A percentile compares a stretch with the other conserved stretches of the same genome.
Evolutionary conservation across 1,284 basidiomycete genomes (phyloP).

Genomic region (Leccinum colubrinum): DNA sequence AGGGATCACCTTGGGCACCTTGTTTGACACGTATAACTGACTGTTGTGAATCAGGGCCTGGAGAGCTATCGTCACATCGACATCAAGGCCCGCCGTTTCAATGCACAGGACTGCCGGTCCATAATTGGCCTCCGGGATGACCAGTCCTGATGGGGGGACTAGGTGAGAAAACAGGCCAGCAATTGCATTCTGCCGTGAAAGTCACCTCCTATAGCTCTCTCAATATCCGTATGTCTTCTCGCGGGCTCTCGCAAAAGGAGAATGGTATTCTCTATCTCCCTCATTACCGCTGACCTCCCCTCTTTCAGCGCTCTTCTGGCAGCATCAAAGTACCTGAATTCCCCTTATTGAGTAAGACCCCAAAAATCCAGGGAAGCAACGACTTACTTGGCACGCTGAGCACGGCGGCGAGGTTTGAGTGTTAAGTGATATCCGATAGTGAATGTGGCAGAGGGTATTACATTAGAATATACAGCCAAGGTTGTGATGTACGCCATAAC

Average conservation of each 20-base stretch:
- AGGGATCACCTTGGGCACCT: constrained; percentile 56
- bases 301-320: constrained; percentile 53
- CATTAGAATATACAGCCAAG: constrained; percentile 42
- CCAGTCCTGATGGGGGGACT: constrained; percentile 46
- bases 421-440: constrained; percentile 48
- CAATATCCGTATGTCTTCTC: constrained; percentile 42
- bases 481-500: constrained; percentile 25
- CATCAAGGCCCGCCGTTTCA: constrained; percentile 49
- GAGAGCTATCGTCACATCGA: constrained; percentile 79
- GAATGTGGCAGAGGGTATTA: constrained; percentile 48
- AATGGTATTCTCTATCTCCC: constrained; percentile 54
- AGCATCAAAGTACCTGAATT: constrained; percentile 49
- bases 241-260: constrained; percentile 46
- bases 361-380: constrained; percentile 5
- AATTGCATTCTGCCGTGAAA: constrained; percentile 4
- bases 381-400: constrained; percentile 36
- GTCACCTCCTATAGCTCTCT: constrained; percentile 35
- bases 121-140: constrained; percentile 67
- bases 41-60: constrained; percentile 82
- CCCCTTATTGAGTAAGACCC: constrained; percentile 30
- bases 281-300: constrained; percentile 52
- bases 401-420: constrained; percentile 47
- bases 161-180: constrained; percentile 6
- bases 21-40: constrained; percentile 78
- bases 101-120: constrained; percentile 46